Conservation (phyloP, 345 rosid genomes). For the Cardamine resedifolia region DNA sequence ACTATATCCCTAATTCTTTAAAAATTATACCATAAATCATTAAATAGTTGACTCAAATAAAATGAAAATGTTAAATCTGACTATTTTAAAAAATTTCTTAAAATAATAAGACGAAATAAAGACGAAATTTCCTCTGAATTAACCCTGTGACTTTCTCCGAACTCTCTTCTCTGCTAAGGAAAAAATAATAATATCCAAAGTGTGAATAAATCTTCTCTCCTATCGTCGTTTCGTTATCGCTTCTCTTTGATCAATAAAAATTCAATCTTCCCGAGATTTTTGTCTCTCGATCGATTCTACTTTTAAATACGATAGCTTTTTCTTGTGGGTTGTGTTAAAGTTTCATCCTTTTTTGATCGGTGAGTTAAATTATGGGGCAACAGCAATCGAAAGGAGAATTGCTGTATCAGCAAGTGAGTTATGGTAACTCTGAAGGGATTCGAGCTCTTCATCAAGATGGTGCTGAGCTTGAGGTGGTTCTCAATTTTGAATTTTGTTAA, state of each 20-base stretch:
- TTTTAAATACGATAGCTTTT: background rate
- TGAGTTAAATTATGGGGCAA: conserved; percentile 68
- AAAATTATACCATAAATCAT: no score
- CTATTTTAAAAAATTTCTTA: background rate
- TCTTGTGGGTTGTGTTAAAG: conserved; percentile 1
- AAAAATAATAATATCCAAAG: background rate
- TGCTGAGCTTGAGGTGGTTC: conserved; percentile 78
- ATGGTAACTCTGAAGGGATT: conserved; percentile 78
- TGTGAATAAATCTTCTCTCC: background rate
- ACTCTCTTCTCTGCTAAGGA: conserved; percentile 27
- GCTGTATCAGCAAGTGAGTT: conserved; percentile 75
- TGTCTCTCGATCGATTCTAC: conserved; percentile 1
- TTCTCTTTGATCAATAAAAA: background rate
- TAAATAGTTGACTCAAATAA: no score
- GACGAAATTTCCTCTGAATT: background rate
- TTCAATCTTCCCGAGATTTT: background rate
- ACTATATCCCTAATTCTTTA: no score
- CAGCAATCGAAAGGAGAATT: conserved; percentile 91
- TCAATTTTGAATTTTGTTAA: background rate
- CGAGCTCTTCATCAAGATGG: conserved; percentile 73
- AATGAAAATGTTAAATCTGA: no score
- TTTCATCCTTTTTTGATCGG: conserved; percentile 9
- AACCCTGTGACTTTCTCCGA: background rate
- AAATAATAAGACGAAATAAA: background rate
- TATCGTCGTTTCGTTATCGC: background rate